Evolutionary conservation across 495 filamentous ascomycete species (phyloP).

Genomic region (Physcia stellaris): DNA sequence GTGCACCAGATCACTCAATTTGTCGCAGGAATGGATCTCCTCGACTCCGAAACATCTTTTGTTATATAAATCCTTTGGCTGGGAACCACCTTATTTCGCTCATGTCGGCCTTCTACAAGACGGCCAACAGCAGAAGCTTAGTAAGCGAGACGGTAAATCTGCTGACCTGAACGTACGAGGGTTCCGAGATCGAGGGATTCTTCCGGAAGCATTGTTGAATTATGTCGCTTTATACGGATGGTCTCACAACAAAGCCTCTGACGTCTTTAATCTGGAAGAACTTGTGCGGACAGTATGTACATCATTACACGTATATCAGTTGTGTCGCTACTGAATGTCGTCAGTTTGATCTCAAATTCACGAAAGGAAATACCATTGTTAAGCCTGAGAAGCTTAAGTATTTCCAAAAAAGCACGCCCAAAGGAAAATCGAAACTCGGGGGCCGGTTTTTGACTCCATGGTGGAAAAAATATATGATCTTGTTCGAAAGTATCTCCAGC

Average conservation of each 20-base stretch:
- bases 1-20: neutral
- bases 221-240: constrained; percentile 79
- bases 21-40: constrained; percentile 65
- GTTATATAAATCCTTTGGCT: constrained; percentile 79
- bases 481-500: constrained; percentile 17
- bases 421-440: constrained; percentile 22
- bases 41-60: constrained; percentile 82
- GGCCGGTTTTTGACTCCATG: constrained; percentile 33
- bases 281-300: constrained; percentile 41
- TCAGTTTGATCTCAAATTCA: constrained; percentile 66
- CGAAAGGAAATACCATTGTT: constrained; percentile 76
- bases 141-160: constrained; percentile 60
- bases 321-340: constrained; percentile 5
- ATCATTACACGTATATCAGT: neutral
- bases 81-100: constrained; percentile 70
- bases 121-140: constrained; percentile 63
- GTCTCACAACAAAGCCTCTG: constrained; percentile 51
- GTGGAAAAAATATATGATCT: constrained; percentile 27
- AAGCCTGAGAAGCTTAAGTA: constrained; percentile 67
- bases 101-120: constrained; percentile 83
- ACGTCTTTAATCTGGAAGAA: constrained; percentile 56
- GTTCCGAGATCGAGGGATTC: constrained; percentile 51
- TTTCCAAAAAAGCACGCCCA: constrained; percentile 60
- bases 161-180: constrained; percentile 50
- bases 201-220: constrained; percentile 66